Conservation (phyloP, 169 alveolate genomes). For the Babesia bovis region DNA sequence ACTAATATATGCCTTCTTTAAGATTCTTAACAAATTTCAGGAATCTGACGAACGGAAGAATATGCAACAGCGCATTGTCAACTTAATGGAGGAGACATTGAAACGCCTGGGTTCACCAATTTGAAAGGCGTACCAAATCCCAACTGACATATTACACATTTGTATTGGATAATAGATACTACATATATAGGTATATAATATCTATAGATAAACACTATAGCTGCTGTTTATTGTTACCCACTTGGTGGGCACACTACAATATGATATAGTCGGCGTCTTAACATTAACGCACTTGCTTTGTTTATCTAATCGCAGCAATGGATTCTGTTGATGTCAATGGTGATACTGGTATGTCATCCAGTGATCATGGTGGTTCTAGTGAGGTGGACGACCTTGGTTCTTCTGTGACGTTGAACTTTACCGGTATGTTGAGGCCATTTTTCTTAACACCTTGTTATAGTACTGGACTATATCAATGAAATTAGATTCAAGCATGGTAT, state of each 20-base stretch:
- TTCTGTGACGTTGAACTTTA: slow-evolving; percentile 1
- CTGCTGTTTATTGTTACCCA: too few relatives aligned
- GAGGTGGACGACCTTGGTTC: not conserved
- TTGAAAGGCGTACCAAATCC: slow-evolving; percentile 2
- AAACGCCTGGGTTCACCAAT: slow-evolving; percentile 60
- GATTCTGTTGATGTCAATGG: too few relatives aligned
- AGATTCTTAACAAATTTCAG: too few relatives aligned
- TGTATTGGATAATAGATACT: too few relatives aligned
- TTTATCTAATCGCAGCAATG: too few relatives aligned
- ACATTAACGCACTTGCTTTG: too few relatives aligned
- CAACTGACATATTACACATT: not conserved
- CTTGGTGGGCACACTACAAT: too few relatives aligned
- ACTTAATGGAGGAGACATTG: slow-evolving; percentile 65
- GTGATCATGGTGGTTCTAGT: not conserved
- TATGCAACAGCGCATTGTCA: slow-evolving; percentile 42
- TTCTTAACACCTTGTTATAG: slow-evolving; percentile 8
- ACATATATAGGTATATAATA: too few relatives aligned
- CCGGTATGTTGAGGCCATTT: slow-evolving; percentile 33
- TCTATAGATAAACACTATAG: too few relatives aligned
- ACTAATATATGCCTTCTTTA: too few relatives aligned
- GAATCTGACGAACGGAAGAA: slow-evolving; percentile 64
- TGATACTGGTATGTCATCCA: not conserved
- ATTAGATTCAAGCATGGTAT: slow-evolving; percentile 65
- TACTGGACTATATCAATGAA: slow-evolving; percentile 56
- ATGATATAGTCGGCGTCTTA: too few relatives aligned